phyloP scores from a whole-genome alignment of 2,329 filamentous ascomycete genomes.

The Hypocrella siamensis region DNA sequence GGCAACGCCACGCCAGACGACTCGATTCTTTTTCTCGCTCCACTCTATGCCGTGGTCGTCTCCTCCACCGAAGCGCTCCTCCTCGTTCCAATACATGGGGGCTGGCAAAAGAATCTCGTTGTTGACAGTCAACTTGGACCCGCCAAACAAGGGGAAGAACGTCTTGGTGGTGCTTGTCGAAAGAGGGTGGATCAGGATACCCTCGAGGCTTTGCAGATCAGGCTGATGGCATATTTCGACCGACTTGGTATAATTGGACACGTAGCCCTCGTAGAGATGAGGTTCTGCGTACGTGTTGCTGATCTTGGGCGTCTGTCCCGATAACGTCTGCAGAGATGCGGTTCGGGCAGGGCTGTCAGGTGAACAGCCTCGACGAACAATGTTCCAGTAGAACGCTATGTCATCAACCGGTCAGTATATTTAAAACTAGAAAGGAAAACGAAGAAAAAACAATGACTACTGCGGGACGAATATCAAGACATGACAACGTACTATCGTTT shows the following conservation, averaged over 20 bases:
- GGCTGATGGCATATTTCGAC: slow-evolving; percentile 51
- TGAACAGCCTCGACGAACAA: slow-evolving; percentile 43
- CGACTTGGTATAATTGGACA: slow-evolving; percentile 45
- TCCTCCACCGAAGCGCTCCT: slow-evolving; percentile 44
- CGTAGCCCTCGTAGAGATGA: slow-evolving; percentile 39
- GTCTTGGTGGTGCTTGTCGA: slow-evolving; percentile 38
- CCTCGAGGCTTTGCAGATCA: slow-evolving; percentile 45
- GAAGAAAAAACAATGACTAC: background rate
- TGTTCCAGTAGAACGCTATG: slow-evolving; percentile 38
- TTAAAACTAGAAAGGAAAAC: background rate
- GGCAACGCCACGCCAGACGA: slow-evolving; percentile 52
- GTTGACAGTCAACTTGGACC: slow-evolving; percentile 53
- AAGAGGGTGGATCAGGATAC: slow-evolving; percentile 47
- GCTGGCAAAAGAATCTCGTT: slow-evolving; percentile 56
- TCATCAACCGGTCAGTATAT: no score
- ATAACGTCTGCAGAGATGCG: slow-evolving; percentile 24
- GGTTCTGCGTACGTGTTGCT: slow-evolving; percentile 27
- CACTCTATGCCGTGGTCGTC: slow-evolving; percentile 37
- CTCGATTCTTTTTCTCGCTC: slow-evolving; percentile 35
- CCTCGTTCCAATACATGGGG: slow-evolving; percentile 51
- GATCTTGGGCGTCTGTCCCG: slow-evolving; percentile 27
- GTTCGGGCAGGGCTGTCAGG: slow-evolving; percentile 45
- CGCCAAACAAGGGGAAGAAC: slow-evolving; percentile 50
- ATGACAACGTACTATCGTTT: slow-evolving; percentile 24
- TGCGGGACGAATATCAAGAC: background rate